phyloP scores from a whole-genome alignment of 768 basidiomycete genomes.

The Tulasnella calospora region DNA sequence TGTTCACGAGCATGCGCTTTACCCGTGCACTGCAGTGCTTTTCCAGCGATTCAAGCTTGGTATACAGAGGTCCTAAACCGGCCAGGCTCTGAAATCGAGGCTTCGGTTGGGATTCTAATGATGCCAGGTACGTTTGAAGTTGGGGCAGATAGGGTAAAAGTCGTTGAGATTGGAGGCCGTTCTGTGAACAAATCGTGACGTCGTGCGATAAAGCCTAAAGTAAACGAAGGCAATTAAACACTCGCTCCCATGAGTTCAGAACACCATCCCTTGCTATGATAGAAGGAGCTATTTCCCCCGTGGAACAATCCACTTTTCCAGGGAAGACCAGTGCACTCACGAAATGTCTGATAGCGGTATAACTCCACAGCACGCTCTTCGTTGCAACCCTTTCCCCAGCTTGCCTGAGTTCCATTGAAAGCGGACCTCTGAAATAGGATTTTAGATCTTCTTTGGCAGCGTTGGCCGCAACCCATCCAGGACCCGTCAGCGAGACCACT shows the following conservation, averaged over 20 bases:
- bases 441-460: constrained; percentile 65
- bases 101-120: constrained; percentile 54
- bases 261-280: not conserved
- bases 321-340: constrained; percentile 41
- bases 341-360: constrained; percentile 70
- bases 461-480: constrained; percentile 65
- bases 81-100: constrained; percentile 61
- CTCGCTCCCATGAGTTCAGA: not conserved
- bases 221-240: not conserved
- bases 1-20: constrained; percentile 4
- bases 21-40: constrained; percentile 22
- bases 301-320: not conserved
- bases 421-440: constrained; percentile 56
- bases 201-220: constrained; percentile 64
- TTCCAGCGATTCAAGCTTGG: constrained; percentile 54
- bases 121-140: constrained; percentile 57
- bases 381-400: constrained; percentile 74
- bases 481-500: constrained; percentile 55
- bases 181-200: constrained; percentile 57
- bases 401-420: constrained; percentile 73
- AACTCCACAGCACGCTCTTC: constrained; percentile 74
- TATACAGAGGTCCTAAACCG: constrained; percentile 54
- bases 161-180: constrained; percentile 62
- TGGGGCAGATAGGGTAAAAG: constrained; percentile 57
- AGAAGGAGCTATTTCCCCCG: not conserved